A percentile compares a stretch with the other conserved stretches of the same genome.
Evolutionary conservation across 352 stramenopile genomes (phyloP).

Genomic region (Phytophthora syringae): DNA sequence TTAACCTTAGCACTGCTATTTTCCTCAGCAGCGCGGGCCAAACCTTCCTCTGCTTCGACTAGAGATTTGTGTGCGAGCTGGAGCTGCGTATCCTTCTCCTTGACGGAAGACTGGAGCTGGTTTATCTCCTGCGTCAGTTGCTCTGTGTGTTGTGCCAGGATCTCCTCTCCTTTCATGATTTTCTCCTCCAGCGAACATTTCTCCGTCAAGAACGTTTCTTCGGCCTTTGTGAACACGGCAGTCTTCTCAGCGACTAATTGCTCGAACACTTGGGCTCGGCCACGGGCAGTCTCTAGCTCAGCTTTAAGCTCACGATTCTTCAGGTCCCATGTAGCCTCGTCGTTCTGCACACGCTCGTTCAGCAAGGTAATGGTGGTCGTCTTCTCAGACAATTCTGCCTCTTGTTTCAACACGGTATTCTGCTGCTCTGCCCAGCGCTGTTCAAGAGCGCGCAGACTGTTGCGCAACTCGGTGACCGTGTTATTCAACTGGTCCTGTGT

Average conservation of each 20-base stretch:
- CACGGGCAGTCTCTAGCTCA: slow-evolving; percentile 34
- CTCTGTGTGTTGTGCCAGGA: slow-evolving; percentile 34
- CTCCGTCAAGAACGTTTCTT: slow-evolving; percentile 26
- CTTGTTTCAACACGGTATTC: slow-evolving; percentile 14
- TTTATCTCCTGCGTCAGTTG: slow-evolving; percentile 42
- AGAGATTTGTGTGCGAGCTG: slow-evolving; percentile 21
- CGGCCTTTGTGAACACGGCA: slow-evolving; percentile 24
- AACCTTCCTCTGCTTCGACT: slow-evolving; percentile 15
- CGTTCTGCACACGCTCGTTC: slow-evolving; percentile 18
- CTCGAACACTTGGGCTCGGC: slow-evolving; percentile 40
- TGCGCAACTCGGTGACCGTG: slow-evolving; percentile 27
- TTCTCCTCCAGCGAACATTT: slow-evolving; percentile 37
- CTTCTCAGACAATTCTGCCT: slow-evolving; percentile 27
- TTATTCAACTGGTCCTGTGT: slow-evolving; percentile 16
- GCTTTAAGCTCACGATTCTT: slow-evolving; percentile 33
- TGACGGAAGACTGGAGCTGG: slow-evolving; percentile 24
- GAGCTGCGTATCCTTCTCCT: slow-evolving; percentile 36
- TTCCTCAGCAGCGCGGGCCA: slow-evolving; percentile 19
- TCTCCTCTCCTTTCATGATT: slow-evolving; percentile 33
- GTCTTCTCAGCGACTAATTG: slow-evolving; percentile 43
- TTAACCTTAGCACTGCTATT: slow-evolving; percentile 24
- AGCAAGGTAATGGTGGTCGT: slow-evolving; percentile 24
- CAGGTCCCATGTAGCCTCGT: slow-evolving; percentile 26
- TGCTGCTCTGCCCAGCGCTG: slow-evolving; percentile 20
- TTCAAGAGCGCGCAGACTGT: slow-evolving; percentile 23